phyloP scores from a whole-genome alignment of 768 basidiomycete species.

The Astraeus odoratus region DNA sequence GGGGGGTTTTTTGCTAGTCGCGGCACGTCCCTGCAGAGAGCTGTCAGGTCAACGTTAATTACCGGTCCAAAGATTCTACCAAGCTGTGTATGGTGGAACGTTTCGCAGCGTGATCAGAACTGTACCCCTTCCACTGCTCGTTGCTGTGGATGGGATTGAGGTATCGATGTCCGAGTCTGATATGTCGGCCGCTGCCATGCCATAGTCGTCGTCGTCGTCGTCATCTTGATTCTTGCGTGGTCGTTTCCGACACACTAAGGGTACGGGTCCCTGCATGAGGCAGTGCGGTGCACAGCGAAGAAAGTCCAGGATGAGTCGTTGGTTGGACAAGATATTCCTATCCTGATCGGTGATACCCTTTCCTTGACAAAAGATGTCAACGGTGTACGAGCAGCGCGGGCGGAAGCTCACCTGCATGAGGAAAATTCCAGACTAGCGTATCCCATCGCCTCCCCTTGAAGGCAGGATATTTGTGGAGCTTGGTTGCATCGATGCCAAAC shows the following conservation, averaged over 20 bases:
- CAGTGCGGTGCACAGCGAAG: constrained; percentile 63
- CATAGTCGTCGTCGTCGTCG: constrained; percentile 41
- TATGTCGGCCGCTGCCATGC: constrained; percentile 11
- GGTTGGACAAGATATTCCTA: constrained; percentile 87
- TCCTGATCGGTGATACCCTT: constrained; percentile 92
- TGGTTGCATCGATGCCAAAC: constrained; percentile 83
- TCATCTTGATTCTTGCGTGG: constrained; percentile 39
- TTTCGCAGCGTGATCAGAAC: constrained; percentile 84
- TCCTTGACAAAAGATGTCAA: constrained; percentile 34
- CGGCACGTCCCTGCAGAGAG: constrained; percentile 58
- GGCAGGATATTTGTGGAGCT: constrained; percentile 48
- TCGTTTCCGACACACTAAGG: constrained; percentile 31
- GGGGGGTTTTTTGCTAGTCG: constrained; percentile 72
- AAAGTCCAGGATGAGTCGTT: constrained; percentile 75
- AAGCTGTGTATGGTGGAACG: constrained; percentile 79
- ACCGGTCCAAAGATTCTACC: constrained; percentile 39
- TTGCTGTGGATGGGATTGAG: not conserved
- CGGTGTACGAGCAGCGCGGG: not conserved
- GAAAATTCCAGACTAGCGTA: constrained; percentile 91
- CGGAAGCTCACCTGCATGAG: constrained; percentile 74
- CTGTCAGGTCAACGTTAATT: constrained; percentile 8
- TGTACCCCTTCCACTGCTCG: constrained; percentile 46
- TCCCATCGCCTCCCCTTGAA: constrained; percentile 67
- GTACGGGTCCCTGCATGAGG: constrained; percentile 51
- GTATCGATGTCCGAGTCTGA: constrained; percentile 13